Evolutionary conservation across 139 green algal species (phyloP).

Genomic region (Astrephomene gubernaculifera): DNA sequence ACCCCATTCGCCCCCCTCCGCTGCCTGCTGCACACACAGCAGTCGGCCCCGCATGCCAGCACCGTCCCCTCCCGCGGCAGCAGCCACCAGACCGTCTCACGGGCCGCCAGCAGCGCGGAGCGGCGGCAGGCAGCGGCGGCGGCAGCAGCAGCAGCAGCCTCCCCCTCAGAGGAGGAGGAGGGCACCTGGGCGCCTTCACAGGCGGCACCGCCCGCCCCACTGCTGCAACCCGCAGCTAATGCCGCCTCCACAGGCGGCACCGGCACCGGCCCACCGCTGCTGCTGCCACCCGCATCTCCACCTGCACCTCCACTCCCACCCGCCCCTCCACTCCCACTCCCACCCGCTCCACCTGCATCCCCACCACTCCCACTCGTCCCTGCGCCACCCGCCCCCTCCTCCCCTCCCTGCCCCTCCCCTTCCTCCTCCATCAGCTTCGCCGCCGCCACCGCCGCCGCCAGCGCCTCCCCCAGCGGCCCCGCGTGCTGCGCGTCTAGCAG

Average conservation of each 20-base stretch:
- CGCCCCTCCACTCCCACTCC: not conserved
- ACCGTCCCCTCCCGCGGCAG: not conserved
- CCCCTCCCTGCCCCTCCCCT: not conserved
- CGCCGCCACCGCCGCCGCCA: slow-evolving; percentile 30
- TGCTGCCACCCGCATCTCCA: not conserved
- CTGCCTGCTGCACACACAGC: not conserved
- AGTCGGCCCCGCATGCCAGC: slow-evolving; percentile 26
- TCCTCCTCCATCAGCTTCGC: not conserved
- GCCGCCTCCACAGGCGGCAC: not conserved
- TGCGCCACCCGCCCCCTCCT: too few species aligned
- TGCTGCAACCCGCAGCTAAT: not conserved
- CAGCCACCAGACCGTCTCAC: slow-evolving; percentile 19
- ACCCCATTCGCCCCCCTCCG: not conserved
- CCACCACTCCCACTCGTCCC: not conserved
- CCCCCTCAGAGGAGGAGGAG: too few species aligned
- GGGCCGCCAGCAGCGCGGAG: not conserved
- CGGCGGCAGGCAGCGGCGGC: not conserved
- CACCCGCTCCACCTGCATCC: not conserved
- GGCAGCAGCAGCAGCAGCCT: not conserved
- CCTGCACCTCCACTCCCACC: too few species aligned
- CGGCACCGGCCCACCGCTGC: not conserved
- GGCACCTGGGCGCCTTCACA: too few species aligned
- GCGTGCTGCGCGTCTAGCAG: slow-evolving; percentile 60
- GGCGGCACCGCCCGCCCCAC: not conserved
- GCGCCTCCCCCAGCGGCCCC: slow-evolving; percentile 2